Evolutionary conservation across 352 stramenopile species (phyloP).

Genomic region (Phytopythium ostracodes): DNA sequence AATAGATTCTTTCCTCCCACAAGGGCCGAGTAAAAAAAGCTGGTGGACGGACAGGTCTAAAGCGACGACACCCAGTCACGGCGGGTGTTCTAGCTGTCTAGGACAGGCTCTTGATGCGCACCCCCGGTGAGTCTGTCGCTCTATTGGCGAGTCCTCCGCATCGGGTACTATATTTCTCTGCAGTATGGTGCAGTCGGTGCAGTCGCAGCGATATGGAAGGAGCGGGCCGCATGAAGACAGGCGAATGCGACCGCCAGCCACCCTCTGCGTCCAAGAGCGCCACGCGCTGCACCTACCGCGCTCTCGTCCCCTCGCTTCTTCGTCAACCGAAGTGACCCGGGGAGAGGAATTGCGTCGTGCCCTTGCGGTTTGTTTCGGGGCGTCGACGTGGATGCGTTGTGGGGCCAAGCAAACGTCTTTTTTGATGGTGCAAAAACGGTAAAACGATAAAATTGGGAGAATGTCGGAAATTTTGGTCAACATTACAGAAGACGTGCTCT

Average conservation of each 20-base stretch:
- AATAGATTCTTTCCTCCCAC: too few species aligned
- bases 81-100: not conserved
- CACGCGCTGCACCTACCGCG: too few species aligned
- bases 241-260: conserved; percentile 1
- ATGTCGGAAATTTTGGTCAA: too few species aligned
- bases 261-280: not conserved
- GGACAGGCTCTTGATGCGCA: not conserved
- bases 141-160: too few species aligned
- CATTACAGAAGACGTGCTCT: too few species aligned
- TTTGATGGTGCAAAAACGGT: not conserved
- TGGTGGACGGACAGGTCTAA: not conserved
- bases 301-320: not conserved
- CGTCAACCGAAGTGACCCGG: not conserved
- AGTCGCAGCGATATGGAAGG: not conserved
- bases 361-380: not conserved
- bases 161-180: not conserved
- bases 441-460: too few species aligned
- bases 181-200: not conserved
- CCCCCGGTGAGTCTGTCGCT: too few species aligned
- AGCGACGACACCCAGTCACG: not conserved
- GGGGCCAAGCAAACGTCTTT: not conserved
- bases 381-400: not conserved
- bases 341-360: not conserved
- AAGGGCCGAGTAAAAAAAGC: not conserved
- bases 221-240: not conserved